These are phyloP conservation scores for Kwoniella sp. DNA, from an alignment of 768 basidiomycete genomes.

Conservation along the genomic window DNA sequence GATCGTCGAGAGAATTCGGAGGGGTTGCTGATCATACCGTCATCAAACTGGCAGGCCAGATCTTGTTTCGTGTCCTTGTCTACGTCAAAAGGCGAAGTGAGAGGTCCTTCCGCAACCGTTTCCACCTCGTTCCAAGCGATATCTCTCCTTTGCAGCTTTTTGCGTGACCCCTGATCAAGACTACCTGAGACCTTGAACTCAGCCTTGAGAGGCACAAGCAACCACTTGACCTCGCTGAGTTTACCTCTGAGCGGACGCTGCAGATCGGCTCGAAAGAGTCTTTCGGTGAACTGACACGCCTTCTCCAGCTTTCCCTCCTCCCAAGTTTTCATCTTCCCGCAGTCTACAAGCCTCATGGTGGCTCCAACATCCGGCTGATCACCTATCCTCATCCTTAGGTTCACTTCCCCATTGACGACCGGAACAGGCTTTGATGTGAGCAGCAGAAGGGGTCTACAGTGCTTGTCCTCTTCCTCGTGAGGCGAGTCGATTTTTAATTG, in stretches of 20 bases:
- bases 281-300: constrained; percentile 27
- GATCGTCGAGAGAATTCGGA: constrained; percentile 36
- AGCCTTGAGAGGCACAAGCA: constrained; percentile 35
- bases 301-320: constrained; percentile 25
- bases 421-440: constrained; percentile 32
- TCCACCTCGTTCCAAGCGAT: constrained; percentile 43
- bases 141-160: constrained; percentile 16
- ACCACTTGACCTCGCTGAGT: constrained; percentile 23
- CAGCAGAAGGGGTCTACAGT: constrained; percentile 28
- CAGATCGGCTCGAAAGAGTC: constrained; percentile 27
- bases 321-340: constrained; percentile 27
- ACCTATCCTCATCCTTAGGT: constrained; percentile 11
- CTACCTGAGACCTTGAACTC: not conserved
- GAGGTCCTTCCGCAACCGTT: constrained; percentile 12
- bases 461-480: not conserved
- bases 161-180: not conserved
- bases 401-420: constrained; percentile 4
- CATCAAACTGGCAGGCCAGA: constrained; percentile 13
- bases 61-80: not conserved
- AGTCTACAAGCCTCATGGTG: constrained; percentile 17
- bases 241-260: constrained; percentile 19
- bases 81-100: constrained; percentile 21
- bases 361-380: constrained; percentile 11
- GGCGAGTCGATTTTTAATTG: constrained; percentile 13
- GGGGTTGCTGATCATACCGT: constrained; percentile 16